These are phyloP conservation scores for Thalia dealbata DNA, from an alignment of 176 grass and related monocot species.

Conservation along the genomic window DNA sequence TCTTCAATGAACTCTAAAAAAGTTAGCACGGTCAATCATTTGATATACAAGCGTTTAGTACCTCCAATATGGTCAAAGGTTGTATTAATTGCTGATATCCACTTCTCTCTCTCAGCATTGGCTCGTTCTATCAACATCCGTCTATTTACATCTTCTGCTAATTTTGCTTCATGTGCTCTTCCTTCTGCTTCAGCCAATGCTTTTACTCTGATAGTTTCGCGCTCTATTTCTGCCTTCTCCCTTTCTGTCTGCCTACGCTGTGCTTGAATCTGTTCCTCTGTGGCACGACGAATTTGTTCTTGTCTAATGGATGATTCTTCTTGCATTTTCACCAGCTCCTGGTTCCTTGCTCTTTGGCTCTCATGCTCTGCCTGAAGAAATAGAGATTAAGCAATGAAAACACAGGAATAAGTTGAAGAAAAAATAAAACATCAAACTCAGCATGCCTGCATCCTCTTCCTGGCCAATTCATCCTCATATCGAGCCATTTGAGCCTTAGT, in stretches of 20 bases:
- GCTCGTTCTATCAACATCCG: constrained; percentile 40
- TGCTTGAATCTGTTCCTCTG: constrained; percentile 74
- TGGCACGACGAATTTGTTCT: constrained; percentile 61
- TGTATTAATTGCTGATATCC: constrained; percentile 81
- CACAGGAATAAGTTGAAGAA: not conserved
- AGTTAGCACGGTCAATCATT: not conserved
- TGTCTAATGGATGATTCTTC: constrained; percentile 77
- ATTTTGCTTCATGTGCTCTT: constrained; percentile 27
- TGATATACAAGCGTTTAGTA: constrained; percentile 20
- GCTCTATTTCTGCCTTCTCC: constrained; percentile 46
- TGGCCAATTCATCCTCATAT: constrained; percentile 79
- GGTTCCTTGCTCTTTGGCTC: constrained; percentile 80
- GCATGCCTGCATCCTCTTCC: constrained; percentile 52
- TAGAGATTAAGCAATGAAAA: not conserved
- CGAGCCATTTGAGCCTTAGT: constrained; percentile 50
- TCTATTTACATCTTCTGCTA: constrained; percentile 63
- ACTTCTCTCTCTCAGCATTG: constrained; percentile 90
- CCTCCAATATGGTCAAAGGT: constrained; percentile 98
- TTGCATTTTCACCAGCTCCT: constrained; percentile 94
- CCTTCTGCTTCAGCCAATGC: constrained; percentile 48
- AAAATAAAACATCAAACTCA: not conserved
- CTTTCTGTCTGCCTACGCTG: constrained; percentile 49
- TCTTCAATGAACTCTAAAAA: not conserved
- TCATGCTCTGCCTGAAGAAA: constrained; percentile 51
- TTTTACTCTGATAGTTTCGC: constrained; percentile 22